Conservation (phyloP, 1,284 basidiomycete genomes). For the Fomitiporia mediterranea region DNA sequence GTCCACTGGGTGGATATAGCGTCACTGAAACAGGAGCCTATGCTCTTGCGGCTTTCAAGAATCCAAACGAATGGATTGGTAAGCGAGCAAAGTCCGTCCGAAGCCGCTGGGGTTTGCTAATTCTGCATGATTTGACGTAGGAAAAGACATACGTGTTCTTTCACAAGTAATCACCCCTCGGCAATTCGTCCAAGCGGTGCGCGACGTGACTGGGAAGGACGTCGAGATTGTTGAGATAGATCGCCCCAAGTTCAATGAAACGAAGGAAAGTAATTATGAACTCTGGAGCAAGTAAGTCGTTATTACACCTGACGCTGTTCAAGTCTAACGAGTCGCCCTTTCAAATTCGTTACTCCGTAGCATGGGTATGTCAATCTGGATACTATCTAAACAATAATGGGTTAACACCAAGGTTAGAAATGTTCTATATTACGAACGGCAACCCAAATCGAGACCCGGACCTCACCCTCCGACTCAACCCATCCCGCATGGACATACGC, state of each 20-base stretch:
- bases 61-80: conserved; percentile 28
- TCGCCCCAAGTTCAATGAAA: too few species aligned
- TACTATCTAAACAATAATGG: too few species aligned
- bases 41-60: conserved; percentile 24
- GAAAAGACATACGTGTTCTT: conserved; percentile 23
- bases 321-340: background rate
- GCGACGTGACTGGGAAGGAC: conserved; percentile 23
- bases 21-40: conserved; percentile 29
- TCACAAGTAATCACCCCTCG: conserved; percentile 23
- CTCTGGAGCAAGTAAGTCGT: conserved; percentile 6
- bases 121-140: conserved; percentile 17
- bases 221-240: conserved; percentile 24
- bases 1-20: conserved; percentile 24
- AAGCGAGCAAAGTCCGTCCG: conserved; percentile 10
- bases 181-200: conserved; percentile 24
- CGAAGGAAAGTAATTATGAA: background rate
- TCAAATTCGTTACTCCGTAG: background rate
- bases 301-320: background rate
- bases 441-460: conserved; percentile 12
- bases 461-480: conserved; percentile 9
- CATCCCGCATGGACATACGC: background rate
- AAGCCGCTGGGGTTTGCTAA: too few species aligned
- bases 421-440: conserved; percentile 12
- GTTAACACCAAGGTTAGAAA: conserved; percentile 5
- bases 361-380: too few species aligned